phyloP scores from a whole-genome alignment of 2,329 filamentous ascomycete species.

The Pseudocercospora crystallina region DNA sequence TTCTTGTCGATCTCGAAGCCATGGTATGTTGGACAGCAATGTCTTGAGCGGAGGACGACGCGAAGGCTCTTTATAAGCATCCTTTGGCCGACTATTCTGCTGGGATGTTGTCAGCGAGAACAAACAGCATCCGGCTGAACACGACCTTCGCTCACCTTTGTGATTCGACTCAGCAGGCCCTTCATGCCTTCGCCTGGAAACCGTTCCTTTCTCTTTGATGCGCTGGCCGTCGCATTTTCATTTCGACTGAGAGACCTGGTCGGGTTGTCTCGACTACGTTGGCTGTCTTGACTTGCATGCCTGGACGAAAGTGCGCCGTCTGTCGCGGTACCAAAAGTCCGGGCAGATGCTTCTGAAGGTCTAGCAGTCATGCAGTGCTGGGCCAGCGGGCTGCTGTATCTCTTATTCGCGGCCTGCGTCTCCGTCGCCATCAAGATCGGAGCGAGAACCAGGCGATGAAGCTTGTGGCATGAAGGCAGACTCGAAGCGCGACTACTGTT shows the following conservation, averaged over 20 bases:
- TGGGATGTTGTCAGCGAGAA: no score
- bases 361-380: conserved; percentile 3
- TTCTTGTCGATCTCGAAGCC: conserved; percentile 16
- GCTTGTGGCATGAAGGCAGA: no score
- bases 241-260: no score
- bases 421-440: neutral
- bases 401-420: neutral
- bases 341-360: conserved; percentile 3
- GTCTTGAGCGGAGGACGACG: conserved; percentile 4
- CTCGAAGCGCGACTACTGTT: no score
- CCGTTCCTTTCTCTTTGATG: no score
- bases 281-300: no score
- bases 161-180: conserved; percentile 16
- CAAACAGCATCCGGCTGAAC: no score
- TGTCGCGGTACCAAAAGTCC: neutral
- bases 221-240: no score
- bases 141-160: conserved; percentile 5
- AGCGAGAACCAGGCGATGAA: no score
- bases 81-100: neutral
- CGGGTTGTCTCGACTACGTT: no score
- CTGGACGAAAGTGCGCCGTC: neutral
- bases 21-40: conserved; percentile 15
- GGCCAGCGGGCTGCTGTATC: neutral
- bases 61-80: no score
- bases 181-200: conserved; percentile 1